phyloP scores from a whole-genome alignment of 805 yeast genomes.

The Teunomyces lycoperdinae region DNA sequence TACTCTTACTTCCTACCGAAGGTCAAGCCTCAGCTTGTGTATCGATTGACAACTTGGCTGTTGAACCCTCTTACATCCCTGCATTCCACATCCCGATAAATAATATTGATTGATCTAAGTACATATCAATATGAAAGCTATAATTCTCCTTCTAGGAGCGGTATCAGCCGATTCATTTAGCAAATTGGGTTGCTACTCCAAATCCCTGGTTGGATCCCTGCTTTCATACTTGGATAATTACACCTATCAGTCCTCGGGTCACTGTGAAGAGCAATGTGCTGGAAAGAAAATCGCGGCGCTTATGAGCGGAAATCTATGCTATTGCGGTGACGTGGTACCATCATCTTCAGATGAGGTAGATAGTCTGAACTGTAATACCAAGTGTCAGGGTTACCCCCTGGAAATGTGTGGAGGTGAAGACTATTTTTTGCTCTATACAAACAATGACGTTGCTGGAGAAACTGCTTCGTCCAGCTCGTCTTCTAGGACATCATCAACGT shows the following conservation, averaged over 20 bases:
- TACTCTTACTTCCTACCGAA: neutral
- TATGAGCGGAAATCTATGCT: conserved; percentile 55
- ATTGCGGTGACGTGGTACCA: conserved; percentile 58
- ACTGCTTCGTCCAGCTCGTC: conserved; percentile 9
- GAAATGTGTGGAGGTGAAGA: conserved; percentile 56
- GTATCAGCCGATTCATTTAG: conserved; percentile 9
- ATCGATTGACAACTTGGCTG: neutral
- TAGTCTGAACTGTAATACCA: conserved; percentile 15
- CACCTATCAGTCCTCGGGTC: conserved; percentile 56
- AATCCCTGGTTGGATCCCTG: conserved; percentile 7
- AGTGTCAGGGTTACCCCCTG: conserved; percentile 61
- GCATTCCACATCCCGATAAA: neutral
- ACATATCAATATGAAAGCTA: conserved; percentile 2
- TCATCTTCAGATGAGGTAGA: conserved; percentile 11
- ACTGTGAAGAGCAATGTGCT: conserved; percentile 54
- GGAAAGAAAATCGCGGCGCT: conserved; percentile 38
- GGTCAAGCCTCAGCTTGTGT: neutral
- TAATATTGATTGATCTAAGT: neutral
- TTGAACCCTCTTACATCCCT: neutral
- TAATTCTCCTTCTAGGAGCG: conserved; percentile 2
- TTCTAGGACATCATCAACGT: conserved; percentile 6
- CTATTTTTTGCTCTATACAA: conserved; percentile 45
- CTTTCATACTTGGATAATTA: conserved; percentile 37
- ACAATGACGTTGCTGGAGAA: conserved; percentile 22
- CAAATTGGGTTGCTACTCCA: conserved; percentile 21